Base-by-base conservation (phyloP, 1,284 basidiomycete genomes). In the Fomitopsis palustris region DNA sequence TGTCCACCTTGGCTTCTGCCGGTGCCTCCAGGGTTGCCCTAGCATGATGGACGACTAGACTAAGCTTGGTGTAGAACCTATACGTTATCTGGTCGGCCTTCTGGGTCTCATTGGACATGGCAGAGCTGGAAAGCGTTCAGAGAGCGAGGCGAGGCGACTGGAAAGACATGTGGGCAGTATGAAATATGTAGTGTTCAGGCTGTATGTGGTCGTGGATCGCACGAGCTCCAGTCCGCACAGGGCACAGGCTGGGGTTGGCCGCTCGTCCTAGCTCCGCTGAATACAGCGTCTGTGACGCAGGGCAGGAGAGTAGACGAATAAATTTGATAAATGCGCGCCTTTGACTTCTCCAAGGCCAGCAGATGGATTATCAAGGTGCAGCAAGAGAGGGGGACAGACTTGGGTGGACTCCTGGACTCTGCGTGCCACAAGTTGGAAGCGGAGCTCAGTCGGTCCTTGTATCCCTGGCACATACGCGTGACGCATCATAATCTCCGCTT, bases 81-180 rank as follows among this genome's bases (percentile, higher is more conserved):
- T 87, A 84, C 57, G 87, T 86, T 69, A 92, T 92, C 79, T 91
- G 88, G 81, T 92, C 88, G 64, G 88, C 86, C 78, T 85, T 90
- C 72, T 83, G 81, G 65, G 76, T 79, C 73, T 87, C 84, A 80
- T 80, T 79, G 69, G 74, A 74, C 74, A 75, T 76, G 69, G 75
- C 72, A 72, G 65, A 62, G 62, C 59, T 52, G 65, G 61, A 60
- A 53, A 54, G 57, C 55, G 61, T 63, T 67, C 59, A 67, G 65
- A 63, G 55, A 59, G 65, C 54, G 59, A 60, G 63, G 57, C 47
- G 60, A 65, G 51, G 64, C 61, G 61, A 59, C 43, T 58, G 61
- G 60, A 54, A 62, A 68, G 67, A 70, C 69, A 71, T 71, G 69
- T 70, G 66, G 65, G 63, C 67, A 61, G 62, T 65, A 67, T 62